Base-by-base conservation (phyloP, 1,139 yeast species). In the Kodamaea alishanica region DNA sequence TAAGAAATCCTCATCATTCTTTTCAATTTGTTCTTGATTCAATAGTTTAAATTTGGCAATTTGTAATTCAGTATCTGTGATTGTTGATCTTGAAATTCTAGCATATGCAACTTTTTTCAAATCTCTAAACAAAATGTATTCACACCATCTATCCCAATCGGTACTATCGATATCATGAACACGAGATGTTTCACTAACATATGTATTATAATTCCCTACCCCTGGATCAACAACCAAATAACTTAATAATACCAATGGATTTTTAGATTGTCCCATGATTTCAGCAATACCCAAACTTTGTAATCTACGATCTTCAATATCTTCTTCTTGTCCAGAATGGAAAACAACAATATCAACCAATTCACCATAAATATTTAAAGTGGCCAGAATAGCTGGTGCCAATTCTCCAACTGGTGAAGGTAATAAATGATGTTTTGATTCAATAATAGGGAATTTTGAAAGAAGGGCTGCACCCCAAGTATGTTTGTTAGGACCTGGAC, bases 71-170 rank as follows among this genome's bases (percentile, higher is more conserved):
- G 98, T 92, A 57, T 92, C 98, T 1, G 98, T 92, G 49, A 92
- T 90, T 2, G 96, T 83, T 6, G 95, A 87, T 56, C 98, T 77
- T 34, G 95, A 83, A 30, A 92, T 84, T 60, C 98, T 80, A 2
- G 97, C 97, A 59, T 92, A 92, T 1, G 95, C 97, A 2, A 86
- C 80, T 61, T 96, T 84, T 60, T 80, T 84, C 63, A 92, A 68
- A 44, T 84, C 83, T 60, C 92, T 85, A 75, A 84, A 92, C 49
- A 92, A 67, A 46, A 92, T 89, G 64, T 92, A 92, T 65, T 92
- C 95, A 67, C 98, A 92, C 98, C 98, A 92, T 66, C 98, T 79
- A 58, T 92, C 98, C 84, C 94, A 87, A 60, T 92, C 98, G 8
- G 84, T 72, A 37, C 90, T 83, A 58, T 92, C 98, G 49, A 92